phyloP scores from a whole-genome alignment of 441 rosid species.

The Kokia cookei region DNA sequence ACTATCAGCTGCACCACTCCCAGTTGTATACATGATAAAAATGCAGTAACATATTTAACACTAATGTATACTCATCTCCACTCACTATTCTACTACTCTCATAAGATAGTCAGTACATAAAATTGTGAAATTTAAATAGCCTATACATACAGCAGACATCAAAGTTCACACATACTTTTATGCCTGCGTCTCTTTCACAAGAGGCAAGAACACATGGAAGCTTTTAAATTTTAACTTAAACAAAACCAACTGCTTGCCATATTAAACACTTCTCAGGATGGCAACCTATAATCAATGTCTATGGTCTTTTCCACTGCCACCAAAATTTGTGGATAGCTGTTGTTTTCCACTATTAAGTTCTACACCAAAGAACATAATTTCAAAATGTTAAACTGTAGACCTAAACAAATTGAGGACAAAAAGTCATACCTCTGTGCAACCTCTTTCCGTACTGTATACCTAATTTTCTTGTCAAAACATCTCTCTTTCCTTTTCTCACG shows the following conservation, averaged over 20 bases:
- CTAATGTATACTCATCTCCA: neutral
- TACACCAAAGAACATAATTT: neutral
- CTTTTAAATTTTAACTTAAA: neutral
- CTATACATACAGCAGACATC: neutral
- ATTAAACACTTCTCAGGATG: neutral
- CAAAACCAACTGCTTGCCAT: neutral
- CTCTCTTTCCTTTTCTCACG: slow-evolving; percentile 80
- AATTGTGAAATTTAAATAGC: neutral
- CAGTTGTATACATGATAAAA: neutral
- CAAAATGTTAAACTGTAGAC: neutral
- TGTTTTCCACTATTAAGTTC: neutral
- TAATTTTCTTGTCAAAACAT: slow-evolving; percentile 79
- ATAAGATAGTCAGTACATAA: neutral
- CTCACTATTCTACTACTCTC: neutral
- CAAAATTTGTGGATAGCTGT: neutral
- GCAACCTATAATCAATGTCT: neutral
- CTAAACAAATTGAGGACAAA: neutral
- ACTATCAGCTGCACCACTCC: neutral
- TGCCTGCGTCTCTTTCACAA: neutral
- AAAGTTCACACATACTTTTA: neutral
- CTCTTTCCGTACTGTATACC: slow-evolving; percentile 71
- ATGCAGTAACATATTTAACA: neutral
- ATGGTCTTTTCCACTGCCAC: neutral
- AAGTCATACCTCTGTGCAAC: slow-evolving; percentile 53
- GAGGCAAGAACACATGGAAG: neutral